Conservation (phyloP, 768 basidiomycete species). For the Lentinula lateritia region DNA sequence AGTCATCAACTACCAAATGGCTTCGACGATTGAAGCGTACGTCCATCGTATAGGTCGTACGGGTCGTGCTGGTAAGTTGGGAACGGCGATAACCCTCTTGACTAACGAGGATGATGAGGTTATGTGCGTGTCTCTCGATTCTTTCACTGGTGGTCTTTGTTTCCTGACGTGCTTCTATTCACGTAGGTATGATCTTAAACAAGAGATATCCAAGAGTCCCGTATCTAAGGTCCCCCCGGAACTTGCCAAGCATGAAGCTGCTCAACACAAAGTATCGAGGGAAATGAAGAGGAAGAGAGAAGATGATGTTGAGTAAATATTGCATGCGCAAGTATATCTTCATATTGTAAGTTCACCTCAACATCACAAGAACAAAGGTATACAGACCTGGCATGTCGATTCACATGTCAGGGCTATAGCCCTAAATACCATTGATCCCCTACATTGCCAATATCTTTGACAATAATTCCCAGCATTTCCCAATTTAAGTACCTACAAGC, state of each 20-base stretch:
- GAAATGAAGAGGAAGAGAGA: slow-evolving; percentile 96
- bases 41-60: slow-evolving; percentile 99
- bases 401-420: no score
- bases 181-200: slow-evolving; percentile 88
- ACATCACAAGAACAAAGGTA: no score
- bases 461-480: no score
- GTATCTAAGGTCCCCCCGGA: slow-evolving; percentile 86
- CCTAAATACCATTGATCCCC: no score
- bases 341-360: neutral
- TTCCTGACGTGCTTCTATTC: slow-evolving; percentile 4
- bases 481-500: no score
- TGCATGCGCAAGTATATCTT: neutral
- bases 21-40: slow-evolving; percentile 92
- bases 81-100: slow-evolving; percentile 91
- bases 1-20: slow-evolving; percentile 98
- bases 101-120: slow-evolving; percentile 96
- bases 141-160: slow-evolving; percentile 7
- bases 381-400: no score
- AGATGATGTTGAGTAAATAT: slow-evolving; percentile 57
- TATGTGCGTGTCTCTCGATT: slow-evolving; percentile 56
- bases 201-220: slow-evolving; percentile 93
- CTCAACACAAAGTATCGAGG: slow-evolving; percentile 83
- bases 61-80: slow-evolving; percentile 95
- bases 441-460: no score
- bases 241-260: slow-evolving; percentile 86